These are phyloP conservation scores for Globisporangium camurandrum DNA, from an alignment of 352 stramenopile genomes.

Conservation along the genomic window DNA sequence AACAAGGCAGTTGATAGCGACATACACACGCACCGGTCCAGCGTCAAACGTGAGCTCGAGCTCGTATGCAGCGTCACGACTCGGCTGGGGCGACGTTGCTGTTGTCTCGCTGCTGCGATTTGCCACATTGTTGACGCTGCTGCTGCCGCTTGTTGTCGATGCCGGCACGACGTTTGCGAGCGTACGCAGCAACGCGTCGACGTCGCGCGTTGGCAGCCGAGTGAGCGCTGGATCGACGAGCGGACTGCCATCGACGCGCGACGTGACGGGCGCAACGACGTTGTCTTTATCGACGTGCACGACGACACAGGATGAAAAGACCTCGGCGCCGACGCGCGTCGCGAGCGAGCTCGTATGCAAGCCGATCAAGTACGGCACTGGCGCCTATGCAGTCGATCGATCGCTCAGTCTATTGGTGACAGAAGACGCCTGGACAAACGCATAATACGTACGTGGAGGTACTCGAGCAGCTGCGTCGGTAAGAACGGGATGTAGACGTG, in stretches of 20 bases:
- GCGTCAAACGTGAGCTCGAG: constrained; percentile 64
- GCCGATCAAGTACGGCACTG: constrained; percentile 81
- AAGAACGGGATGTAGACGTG: constrained; percentile 86
- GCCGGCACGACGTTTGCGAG: constrained; percentile 35
- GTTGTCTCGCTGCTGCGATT: neutral
- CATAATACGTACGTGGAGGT: constrained; percentile 44
- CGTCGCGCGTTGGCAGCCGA: constrained; percentile 35
- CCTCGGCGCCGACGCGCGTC: constrained; percentile 59
- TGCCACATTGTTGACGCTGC: neutral
- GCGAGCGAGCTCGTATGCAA: constrained; percentile 77
- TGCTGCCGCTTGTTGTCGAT: constrained; percentile 14
- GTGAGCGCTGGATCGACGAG: constrained; percentile 54
- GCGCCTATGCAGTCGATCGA: constrained; percentile 39
- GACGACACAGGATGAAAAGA: constrained; percentile 74
- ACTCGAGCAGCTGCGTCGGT: constrained; percentile 75
- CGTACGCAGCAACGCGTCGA: constrained; percentile 25
- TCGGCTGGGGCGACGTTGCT: neutral
- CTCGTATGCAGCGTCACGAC: constrained; percentile 16
- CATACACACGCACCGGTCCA: constrained; percentile 36
- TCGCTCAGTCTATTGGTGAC: no score
- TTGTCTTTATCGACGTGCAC: constrained; percentile 83
- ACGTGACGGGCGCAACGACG: constrained; percentile 65
- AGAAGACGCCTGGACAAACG: neutral
- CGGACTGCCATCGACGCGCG: constrained; percentile 34
- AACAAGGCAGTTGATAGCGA: neutral